Evolutionary conservation across 441 rosid genomes (phyloP).

Genomic region (Populus hybrid): DNA sequence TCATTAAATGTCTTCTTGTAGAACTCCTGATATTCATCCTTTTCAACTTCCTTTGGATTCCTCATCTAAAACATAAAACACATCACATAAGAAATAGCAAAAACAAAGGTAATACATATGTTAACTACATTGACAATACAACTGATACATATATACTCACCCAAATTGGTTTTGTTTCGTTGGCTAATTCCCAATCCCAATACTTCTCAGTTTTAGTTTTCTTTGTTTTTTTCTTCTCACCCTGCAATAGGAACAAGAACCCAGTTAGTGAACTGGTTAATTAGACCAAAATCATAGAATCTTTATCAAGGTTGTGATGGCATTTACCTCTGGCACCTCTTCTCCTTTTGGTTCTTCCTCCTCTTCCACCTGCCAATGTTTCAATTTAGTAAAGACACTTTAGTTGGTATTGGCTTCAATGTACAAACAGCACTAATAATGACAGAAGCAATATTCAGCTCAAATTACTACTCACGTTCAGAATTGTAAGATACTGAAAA

Average conservation of each 20-base stretch:
- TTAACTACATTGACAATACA: neutral
- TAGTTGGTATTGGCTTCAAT: neutral
- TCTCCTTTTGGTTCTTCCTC: constrained; percentile 80
- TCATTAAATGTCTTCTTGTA: constrained; percentile 93
- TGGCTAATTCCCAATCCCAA: constrained; percentile 98
- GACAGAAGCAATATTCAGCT: neutral
- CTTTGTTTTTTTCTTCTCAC: constrained; percentile 71
- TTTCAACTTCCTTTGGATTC: constrained; percentile 71
- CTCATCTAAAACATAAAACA: constrained; percentile 56
- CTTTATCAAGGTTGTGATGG: neutral
- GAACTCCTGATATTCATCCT: constrained; percentile 82
- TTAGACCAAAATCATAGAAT: constrained; percentile 2
- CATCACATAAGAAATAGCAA: neutral
- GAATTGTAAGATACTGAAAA: neutral
- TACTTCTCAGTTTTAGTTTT: constrained; percentile 91
- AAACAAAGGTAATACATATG: neutral
- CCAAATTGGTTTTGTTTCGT: constrained; percentile 97
- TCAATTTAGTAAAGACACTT: constrained; percentile 2
- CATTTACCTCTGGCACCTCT: constrained; percentile 70
- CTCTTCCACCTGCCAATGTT: constrained; percentile 73
- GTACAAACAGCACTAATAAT: neutral
- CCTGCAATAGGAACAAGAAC: constrained; percentile 37
- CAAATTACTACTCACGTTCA: neutral
- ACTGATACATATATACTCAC: constrained; percentile 35
- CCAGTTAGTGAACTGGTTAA: constrained; percentile 2